Conservation (phyloP, 768 basidiomycete species). For the Postia placenta region DNA sequence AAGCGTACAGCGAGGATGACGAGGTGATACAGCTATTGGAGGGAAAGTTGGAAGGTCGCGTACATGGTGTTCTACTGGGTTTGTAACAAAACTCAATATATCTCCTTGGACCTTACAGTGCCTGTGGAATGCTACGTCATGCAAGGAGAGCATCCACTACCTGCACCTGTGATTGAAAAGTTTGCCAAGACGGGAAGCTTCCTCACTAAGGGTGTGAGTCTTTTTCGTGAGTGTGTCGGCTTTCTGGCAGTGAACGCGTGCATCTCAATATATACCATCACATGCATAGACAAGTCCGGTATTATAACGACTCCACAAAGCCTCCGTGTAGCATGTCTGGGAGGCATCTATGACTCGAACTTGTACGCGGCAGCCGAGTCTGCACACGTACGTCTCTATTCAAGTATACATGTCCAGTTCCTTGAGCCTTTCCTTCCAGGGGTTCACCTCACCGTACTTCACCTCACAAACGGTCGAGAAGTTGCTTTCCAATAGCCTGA, state of each 20-base stretch:
- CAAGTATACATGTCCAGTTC: not conserved
- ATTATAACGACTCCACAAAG: slow-evolving; percentile 75
- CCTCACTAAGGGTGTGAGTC: slow-evolving; percentile 75
- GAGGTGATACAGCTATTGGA: slow-evolving; percentile 57
- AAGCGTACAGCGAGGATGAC: slow-evolving; percentile 33
- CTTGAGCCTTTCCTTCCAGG: slow-evolving; percentile 33
- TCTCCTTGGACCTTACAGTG: slow-evolving; percentile 36
- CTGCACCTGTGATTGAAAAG: slow-evolving; percentile 65
- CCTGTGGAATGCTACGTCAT: slow-evolving; percentile 91
- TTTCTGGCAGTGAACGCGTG: not conserved
- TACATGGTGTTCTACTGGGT: not conserved
- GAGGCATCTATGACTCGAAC: slow-evolving; percentile 64
- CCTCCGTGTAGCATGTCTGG: slow-evolving; percentile 80
- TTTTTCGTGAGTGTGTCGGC: slow-evolving; percentile 59
- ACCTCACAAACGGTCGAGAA: slow-evolving; percentile 64
- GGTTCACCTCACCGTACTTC: slow-evolving; percentile 74
- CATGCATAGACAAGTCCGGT: slow-evolving; percentile 67
- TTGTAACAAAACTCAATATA: slow-evolving; percentile 8
- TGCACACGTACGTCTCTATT: slow-evolving; percentile 46
- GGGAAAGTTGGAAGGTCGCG: slow-evolving; percentile 61
- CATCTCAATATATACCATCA: not conserved
- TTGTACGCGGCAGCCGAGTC: slow-evolving; percentile 55
- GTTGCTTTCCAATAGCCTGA: slow-evolving; percentile 63
- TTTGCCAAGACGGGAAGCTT: slow-evolving; percentile 75
- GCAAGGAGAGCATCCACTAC: slow-evolving; percentile 76